Evolutionary conservation across 495 filamentous ascomycete species (phyloP), one percentile per base, ranked within the genome.

Genomic region (Tuber brumale): DNA sequence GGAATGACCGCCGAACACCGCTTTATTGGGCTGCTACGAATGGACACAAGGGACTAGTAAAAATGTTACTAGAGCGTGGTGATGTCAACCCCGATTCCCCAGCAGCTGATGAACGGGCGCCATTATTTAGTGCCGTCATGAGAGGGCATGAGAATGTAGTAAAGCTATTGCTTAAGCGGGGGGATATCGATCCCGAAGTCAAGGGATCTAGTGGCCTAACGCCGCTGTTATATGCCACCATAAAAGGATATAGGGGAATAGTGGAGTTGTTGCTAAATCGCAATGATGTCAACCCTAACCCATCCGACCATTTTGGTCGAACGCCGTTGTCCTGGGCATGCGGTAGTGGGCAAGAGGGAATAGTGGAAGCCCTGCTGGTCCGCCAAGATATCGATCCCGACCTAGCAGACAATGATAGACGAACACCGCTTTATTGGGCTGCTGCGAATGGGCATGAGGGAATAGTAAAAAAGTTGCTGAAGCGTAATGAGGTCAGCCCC

Each of bases 1-100:
- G 85, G 70, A 77, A 87, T n/a, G 85, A 86, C 31, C 75, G 87
- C 61, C 51, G 51, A 57, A 88, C 85, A 37, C 85, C 88, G 44
- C 73, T 89, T 74, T 86, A 88, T 81, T 88, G 86, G 87, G 87
- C 88, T 27, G 86, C 86, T 75, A 85, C 85, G 48, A 87, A 85
- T 27, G 87, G 88, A 21, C 87, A 89, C 78, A 80, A 82, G 72
- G 80, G 82, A 31, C 75, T 89, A 42, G 86, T 84, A n/a, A 84
- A 86, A 80, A 72, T 86, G 83, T 79, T 89, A 71, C 82, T 89
- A 12, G 66, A 72, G 18, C 46, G n/a, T 35, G 45, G 27, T 84
- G n/a, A 27, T 19, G 21, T 44, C 42, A 39, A 27, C n/a, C 51
- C 51, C 8, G 51, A 57, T 57, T 57, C n/a, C 23, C 23, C n/a